These are phyloP conservation scores for Amanita polypyramis DNA, from an alignment of 768 basidiomycete species.

Conservation along the genomic window DNA sequence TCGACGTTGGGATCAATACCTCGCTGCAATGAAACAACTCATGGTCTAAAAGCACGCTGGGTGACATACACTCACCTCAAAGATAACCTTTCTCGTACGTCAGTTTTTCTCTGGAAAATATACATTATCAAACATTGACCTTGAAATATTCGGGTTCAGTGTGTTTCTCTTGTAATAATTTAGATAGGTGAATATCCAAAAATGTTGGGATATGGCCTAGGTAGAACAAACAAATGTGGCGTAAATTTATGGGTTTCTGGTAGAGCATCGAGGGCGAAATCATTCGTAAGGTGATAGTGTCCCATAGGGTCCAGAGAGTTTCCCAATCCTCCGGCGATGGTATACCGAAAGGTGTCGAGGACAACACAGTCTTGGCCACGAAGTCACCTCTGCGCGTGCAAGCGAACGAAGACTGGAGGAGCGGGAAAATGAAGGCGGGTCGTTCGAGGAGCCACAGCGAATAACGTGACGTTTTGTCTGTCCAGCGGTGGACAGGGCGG, in stretches of 20 bases:
- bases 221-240: constrained; percentile 97
- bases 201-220: constrained; percentile 90
- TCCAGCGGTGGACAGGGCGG: constrained; percentile 84
- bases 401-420: constrained; percentile 31
- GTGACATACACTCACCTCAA: constrained; percentile 40
- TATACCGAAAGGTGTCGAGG: constrained; percentile 45
- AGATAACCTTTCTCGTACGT: constrained; percentile 42
- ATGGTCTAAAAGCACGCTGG: background rate
- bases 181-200: constrained; percentile 82
- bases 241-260: constrained; percentile 85
- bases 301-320: constrained; percentile 83
- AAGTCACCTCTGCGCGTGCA: constrained; percentile 13
- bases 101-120: constrained; percentile 5
- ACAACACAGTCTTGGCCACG: constrained; percentile 10
- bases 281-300: constrained; percentile 75
- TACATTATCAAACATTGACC: constrained; percentile 19
- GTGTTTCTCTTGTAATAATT: constrained; percentile 61
- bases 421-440: constrained; percentile 69
- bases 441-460: constrained; percentile 89
- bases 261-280: constrained; percentile 79
- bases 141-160: constrained; percentile 83
- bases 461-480: constrained; percentile 58
- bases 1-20: constrained; percentile 96
- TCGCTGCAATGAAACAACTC: constrained; percentile 33
- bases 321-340: constrained; percentile 77